Percentiles rank a stretch among this genome's conserved stretches.
These are phyloP conservation scores for Mycena pura DNA, from an alignment of 768 basidiomycete genomes.

Conservation along the genomic window DNA sequence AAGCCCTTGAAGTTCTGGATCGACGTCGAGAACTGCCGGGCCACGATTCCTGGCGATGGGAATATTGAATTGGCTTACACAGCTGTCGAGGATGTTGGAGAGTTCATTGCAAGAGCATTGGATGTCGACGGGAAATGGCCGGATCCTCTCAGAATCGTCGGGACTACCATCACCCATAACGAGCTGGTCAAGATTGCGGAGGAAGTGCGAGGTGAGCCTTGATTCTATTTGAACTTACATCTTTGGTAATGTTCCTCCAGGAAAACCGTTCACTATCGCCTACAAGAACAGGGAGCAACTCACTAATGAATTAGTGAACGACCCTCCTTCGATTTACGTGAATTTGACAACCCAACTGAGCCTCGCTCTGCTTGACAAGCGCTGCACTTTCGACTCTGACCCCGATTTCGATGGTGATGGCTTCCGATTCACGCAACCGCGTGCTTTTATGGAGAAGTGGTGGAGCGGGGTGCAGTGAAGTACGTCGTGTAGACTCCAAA, in stretches of 20 bases:
- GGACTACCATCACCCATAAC: not conserved
- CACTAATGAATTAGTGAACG: not conserved
- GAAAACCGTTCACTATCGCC: not conserved
- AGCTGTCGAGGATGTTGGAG: not conserved
- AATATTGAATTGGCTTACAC: not conserved
- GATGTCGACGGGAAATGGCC: not conserved
- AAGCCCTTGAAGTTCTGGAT: conserved; percentile 10
- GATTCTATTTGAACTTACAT: not conserved
- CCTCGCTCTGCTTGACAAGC: not conserved
- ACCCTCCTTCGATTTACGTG: conserved; percentile 1
- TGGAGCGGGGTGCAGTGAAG: no score
- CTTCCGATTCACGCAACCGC: no score
- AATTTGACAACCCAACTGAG: not conserved
- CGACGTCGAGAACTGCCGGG: conserved; percentile 4
- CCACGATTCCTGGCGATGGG: conserved; percentile 1
- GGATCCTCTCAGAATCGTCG: not conserved
- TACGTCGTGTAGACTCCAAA: no score
- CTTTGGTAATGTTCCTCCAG: not conserved
- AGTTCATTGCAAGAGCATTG: not conserved
- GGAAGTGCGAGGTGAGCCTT: not conserved
- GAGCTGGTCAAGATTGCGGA: not conserved
- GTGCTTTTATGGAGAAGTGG: no score
- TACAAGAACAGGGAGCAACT: not conserved
- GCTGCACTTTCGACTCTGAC: not conserved
- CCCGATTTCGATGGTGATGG: no score